Conservation (phyloP, 176 grass and related monocot genomes). For the Chloris gayana region DNA sequence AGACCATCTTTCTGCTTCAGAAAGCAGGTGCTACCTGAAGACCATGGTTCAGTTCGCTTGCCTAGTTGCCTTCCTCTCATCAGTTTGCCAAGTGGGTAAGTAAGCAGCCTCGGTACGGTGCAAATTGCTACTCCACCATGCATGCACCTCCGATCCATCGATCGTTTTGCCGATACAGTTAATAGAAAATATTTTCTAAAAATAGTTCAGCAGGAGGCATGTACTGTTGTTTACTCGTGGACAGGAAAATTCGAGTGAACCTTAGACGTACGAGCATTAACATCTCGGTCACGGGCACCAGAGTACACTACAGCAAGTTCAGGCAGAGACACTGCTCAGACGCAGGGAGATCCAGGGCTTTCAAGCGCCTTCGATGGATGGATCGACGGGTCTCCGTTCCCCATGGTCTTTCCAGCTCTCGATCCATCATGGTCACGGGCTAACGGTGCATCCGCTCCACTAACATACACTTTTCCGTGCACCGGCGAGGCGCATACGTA, state of each 20-base stretch:
- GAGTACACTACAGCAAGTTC: neutral
- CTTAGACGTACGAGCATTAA: neutral
- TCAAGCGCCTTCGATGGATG: neutral
- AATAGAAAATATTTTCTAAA: neutral
- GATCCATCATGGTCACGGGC: conserved; percentile 44
- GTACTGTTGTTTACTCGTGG: conserved; percentile 19
- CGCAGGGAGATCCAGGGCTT: neutral
- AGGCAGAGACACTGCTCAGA: neutral
- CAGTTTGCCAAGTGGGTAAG: neutral
- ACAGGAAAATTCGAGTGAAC: conserved; percentile 30
- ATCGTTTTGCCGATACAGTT: neutral
- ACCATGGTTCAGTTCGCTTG: neutral
- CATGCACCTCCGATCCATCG: too few species aligned
- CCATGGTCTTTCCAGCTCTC: too few species aligned
- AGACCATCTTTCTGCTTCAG: too few species aligned
- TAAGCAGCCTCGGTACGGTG: too few species aligned
- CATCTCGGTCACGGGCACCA: neutral
- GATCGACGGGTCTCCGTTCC: neutral
- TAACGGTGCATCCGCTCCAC: conserved; percentile 34
- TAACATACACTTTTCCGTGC: conserved; percentile 36
- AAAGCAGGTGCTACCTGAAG: too few species aligned
- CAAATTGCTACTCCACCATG: too few species aligned
- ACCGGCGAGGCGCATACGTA: neutral
- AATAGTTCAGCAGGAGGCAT: neutral
- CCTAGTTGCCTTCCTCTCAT: too few species aligned